Conservation (phyloP, 73 alveolate genomes). For the Symbiodinium pilosum region DNA sequence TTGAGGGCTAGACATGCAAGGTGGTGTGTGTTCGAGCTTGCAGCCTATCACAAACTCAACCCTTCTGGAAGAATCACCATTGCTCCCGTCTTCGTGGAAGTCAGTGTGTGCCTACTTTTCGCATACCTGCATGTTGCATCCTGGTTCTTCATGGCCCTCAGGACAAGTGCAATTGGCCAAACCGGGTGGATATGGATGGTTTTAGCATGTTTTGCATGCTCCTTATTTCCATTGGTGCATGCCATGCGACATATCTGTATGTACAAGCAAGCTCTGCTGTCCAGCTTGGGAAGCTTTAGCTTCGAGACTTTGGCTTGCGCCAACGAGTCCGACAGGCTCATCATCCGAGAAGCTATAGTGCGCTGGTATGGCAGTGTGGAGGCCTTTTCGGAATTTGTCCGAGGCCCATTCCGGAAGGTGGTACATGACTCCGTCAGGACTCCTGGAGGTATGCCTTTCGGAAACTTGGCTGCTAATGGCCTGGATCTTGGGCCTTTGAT, state of each 20-base stretch:
- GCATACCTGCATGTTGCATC: not conserved
- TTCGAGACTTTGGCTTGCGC: not conserved
- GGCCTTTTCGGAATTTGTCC: conserved; percentile 5
- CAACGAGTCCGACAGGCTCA: not conserved
- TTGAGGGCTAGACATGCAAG: not conserved
- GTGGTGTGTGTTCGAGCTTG: conserved; percentile 2
- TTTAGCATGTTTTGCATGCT: too few relatives aligned
- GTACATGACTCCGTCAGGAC: conserved; percentile 17
- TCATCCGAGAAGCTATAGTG: conserved; percentile 4
- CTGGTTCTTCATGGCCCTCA: not conserved
- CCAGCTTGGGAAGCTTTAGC: not conserved
- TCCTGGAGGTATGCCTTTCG: conserved; percentile 3
- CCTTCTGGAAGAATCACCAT: not conserved
- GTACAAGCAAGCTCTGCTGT: not conserved
- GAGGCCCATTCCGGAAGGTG: not conserved
- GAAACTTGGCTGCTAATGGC: too few relatives aligned
- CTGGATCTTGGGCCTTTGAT: too few relatives aligned
- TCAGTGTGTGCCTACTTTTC: not conserved
- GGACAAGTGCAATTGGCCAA: not conserved
- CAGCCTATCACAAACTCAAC: not conserved
- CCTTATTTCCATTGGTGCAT: not conserved
- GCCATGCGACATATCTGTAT: not conserved
- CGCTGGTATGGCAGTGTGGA: not conserved
- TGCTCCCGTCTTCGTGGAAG: not conserved
- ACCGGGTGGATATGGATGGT: too few relatives aligned